Evolutionary conservation across 192 early-diverging fungal species (phyloP).

Genomic region (Umbelopsis ramanniana): DNA sequence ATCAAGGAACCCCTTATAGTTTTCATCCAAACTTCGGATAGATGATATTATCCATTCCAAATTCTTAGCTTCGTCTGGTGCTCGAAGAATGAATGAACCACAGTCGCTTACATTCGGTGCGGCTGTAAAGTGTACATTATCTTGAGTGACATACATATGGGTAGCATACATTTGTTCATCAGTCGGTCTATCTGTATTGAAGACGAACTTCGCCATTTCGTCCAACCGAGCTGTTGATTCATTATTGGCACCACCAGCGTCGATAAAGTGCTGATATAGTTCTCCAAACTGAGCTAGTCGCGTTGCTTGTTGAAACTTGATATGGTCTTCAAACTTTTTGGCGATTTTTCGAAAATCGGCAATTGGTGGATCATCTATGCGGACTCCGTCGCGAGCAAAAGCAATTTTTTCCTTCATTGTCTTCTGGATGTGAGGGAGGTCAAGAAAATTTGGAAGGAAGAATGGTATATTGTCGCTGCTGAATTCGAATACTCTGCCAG

Average conservation of each 20-base stretch:
- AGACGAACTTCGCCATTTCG: constrained; percentile 44
- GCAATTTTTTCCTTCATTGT: constrained; percentile 1
- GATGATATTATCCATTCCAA: constrained; percentile 50
- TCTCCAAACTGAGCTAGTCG: constrained; percentile 44
- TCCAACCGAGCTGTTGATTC: constrained; percentile 20
- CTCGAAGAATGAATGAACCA: constrained; percentile 54
- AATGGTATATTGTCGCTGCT: constrained; percentile 52
- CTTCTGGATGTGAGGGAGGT: constrained; percentile 14
- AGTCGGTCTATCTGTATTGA: constrained; percentile 38
- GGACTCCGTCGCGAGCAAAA: constrained; percentile 17
- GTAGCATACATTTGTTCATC: constrained; percentile 55
- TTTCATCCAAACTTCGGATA: constrained; percentile 51
- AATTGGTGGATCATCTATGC: constrained; percentile 25
- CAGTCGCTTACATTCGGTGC: constrained; percentile 49
- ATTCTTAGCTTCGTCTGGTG: constrained; percentile 44
- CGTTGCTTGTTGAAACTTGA: constrained; percentile 38
- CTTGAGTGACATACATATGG: constrained; percentile 58
- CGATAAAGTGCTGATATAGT: constrained; percentile 24
- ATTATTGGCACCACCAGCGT: background rate
- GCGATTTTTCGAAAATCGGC: constrained; percentile 42
- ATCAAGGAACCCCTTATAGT: constrained; percentile 53
- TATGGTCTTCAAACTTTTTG: constrained; percentile 36
- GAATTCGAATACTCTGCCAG: constrained; percentile 17
- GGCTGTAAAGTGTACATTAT: constrained; percentile 57
- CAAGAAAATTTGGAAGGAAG: constrained; percentile 43